Conservation (phyloP, 2,329 filamentous ascomycete genomes). For the Ophiosphaerella korrae region DNA sequence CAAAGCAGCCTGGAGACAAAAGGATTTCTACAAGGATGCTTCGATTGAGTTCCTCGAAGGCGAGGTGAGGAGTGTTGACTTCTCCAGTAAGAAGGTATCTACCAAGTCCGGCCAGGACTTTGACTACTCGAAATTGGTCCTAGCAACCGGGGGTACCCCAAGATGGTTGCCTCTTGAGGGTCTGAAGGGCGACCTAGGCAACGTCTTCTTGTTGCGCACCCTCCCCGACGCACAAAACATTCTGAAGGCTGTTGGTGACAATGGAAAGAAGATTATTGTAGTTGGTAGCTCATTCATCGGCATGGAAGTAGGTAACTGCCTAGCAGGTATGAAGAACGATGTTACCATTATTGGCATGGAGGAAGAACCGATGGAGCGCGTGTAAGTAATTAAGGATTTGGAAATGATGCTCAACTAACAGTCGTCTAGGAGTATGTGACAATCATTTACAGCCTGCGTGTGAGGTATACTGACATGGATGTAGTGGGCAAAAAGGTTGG, state of each 20-base stretch:
- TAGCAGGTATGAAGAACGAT: conserved; percentile 76
- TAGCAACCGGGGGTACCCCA: conserved; percentile 85
- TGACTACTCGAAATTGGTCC: conserved; percentile 83
- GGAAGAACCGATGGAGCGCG: conserved; percentile 78
- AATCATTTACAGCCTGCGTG: too few relatives aligned
- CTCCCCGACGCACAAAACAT: conserved; percentile 81
- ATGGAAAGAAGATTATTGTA: conserved; percentile 90
- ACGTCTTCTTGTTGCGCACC: conserved; percentile 83
- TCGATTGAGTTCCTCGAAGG: conserved; percentile 62
- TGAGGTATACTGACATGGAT: too few relatives aligned
- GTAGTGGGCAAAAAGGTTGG: conserved; percentile 83
- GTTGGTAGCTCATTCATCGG: conserved; percentile 96
- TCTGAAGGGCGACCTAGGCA: conserved; percentile 78
- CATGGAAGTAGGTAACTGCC: conserved; percentile 89
- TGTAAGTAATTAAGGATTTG: too few relatives aligned
- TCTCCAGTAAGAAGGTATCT: conserved; percentile 71
- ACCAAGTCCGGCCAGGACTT: conserved; percentile 75
- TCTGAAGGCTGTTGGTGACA: conserved; percentile 73
- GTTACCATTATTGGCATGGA: conserved; percentile 92
- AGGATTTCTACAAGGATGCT: conserved; percentile 74
- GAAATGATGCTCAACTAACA: too few relatives aligned
- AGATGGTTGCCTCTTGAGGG: conserved; percentile 78
- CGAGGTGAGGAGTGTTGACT: conserved; percentile 76
- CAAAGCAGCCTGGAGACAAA: conserved; percentile 78
- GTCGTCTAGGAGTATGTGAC: too few relatives aligned